phyloP scores from a whole-genome alignment of 805 yeast genomes.

The Cephaloascus albidus region DNA sequence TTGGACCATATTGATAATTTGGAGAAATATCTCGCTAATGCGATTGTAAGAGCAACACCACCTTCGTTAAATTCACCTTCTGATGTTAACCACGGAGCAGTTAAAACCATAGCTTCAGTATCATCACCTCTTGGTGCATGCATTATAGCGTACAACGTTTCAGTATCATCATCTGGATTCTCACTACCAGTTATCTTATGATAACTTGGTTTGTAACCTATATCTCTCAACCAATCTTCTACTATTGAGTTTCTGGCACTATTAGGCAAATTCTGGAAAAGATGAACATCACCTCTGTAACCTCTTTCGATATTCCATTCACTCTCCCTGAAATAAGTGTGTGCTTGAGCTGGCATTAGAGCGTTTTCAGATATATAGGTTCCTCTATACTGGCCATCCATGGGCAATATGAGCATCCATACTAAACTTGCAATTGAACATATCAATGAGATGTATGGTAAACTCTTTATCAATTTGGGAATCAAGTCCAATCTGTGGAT shows the following conservation, averaged over 20 bases:
- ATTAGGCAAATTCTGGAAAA: slow-evolving; percentile 20
- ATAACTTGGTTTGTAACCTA: slow-evolving; percentile 57
- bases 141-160: slow-evolving; percentile 63
- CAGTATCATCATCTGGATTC: slow-evolving; percentile 25
- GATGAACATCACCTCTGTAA: slow-evolving; percentile 50
- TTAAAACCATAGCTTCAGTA: slow-evolving; percentile 87
- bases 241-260: slow-evolving; percentile 35
- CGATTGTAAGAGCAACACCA: slow-evolving; percentile 65
- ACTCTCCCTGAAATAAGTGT: slow-evolving; percentile 81
- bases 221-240: slow-evolving; percentile 51
- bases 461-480: slow-evolving; percentile 21
- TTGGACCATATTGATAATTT: slow-evolving; percentile 94
- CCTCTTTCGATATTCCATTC: slow-evolving; percentile 94
- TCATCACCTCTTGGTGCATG: slow-evolving; percentile 95
- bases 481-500: slow-evolving; percentile 28
- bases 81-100: slow-evolving; percentile 77
- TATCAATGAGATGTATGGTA: slow-evolving; percentile 24
- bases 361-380: slow-evolving; percentile 96
- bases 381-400: slow-evolving; percentile 71
- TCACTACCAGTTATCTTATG: background rate
- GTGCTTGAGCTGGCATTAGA: slow-evolving; percentile 92
- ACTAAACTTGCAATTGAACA: slow-evolving; percentile 22
- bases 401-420: slow-evolving; percentile 56
- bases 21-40: slow-evolving; percentile 71
- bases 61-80: slow-evolving; percentile 65